A percentile compares a stretch with the other conserved stretches of the same genome.
Conservation (phyloP, 129 eudicot genomes). For the sunflower (Helianthus annuus) region DNA sequence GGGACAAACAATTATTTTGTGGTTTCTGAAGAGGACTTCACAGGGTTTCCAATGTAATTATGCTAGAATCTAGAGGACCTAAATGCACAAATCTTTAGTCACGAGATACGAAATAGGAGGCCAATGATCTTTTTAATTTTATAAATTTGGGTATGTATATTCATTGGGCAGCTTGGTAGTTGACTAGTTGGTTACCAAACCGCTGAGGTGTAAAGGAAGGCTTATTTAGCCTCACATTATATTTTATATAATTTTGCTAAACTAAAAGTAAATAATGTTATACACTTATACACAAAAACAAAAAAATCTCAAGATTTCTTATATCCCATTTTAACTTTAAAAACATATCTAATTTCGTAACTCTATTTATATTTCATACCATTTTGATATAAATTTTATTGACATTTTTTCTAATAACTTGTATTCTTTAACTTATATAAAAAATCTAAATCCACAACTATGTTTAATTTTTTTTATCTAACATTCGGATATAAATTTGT, state of each 20-base stretch:
- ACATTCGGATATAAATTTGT: too few species aligned
- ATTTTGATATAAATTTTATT: too few species aligned
- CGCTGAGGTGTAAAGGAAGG: background rate
- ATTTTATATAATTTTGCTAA: background rate
- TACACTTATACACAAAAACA: background rate
- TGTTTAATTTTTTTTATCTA: too few species aligned
- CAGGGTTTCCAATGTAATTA: background rate
- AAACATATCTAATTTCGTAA: too few species aligned
- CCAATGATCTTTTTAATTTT: background rate
- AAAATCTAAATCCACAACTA: too few species aligned
- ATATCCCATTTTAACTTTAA: too few species aligned
- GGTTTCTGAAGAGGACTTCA: constrained; percentile 3
- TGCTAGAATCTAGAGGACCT: background rate
- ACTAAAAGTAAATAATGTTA: background rate
- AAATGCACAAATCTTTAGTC: background rate
- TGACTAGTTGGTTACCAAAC: constrained; percentile 1
- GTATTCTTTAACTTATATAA: too few species aligned
- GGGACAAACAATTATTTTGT: background rate
- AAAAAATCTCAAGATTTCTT: too few species aligned
- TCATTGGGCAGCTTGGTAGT: background rate
- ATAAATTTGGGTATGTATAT: background rate
- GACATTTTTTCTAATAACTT: too few species aligned
- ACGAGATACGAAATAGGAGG: background rate
- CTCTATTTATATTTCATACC: too few species aligned
- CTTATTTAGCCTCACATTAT: background rate